These are phyloP conservation scores for Colletotrichum eleusines DNA, from an alignment of 2,329 filamentous ascomycete genomes.

Conservation along the genomic window DNA sequence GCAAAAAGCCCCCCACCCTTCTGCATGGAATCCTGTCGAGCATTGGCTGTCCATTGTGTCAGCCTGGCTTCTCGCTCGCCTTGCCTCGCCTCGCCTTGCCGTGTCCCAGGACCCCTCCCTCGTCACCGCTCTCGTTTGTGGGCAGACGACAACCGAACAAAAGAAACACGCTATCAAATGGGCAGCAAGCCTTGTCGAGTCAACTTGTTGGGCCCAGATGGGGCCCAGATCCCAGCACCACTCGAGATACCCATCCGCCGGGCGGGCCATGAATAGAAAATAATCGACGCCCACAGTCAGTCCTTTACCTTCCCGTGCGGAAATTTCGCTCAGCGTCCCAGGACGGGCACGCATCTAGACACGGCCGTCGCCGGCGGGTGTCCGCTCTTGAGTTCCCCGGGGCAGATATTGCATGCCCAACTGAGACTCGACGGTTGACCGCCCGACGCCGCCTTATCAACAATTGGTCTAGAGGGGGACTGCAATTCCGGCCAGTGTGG, in stretches of 20 bases:
- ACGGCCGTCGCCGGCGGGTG: background rate
- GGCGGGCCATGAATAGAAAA: background rate
- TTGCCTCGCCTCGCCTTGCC: slow-evolving; percentile 14
- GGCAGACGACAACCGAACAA: slow-evolving; percentile 9
- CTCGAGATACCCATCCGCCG: background rate
- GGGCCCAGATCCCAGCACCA: slow-evolving; percentile 6
- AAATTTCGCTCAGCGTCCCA: slow-evolving; percentile 16
- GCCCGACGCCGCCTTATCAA: background rate
- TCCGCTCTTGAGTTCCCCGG: background rate
- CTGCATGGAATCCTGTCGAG: slow-evolving; percentile 17
- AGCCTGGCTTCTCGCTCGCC: slow-evolving; percentile 14
- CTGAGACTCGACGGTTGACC: slow-evolving; percentile 17
- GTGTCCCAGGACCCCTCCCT: slow-evolving; percentile 23
- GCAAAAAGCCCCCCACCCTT: too few species aligned
- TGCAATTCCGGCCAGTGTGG: slow-evolving; percentile 15
- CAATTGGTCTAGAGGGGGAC: background rate
- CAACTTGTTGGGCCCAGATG: background rate
- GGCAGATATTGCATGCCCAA: background rate
- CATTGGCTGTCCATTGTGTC: background rate
- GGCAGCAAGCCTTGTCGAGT: slow-evolving; percentile 22
- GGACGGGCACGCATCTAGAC: background rate
- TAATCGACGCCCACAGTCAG: slow-evolving; percentile 12
- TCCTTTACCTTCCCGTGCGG: slow-evolving; percentile 10
- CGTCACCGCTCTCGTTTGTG: slow-evolving; percentile 21
- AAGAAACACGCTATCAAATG: slow-evolving; percentile 14